Evolutionary conservation across 1,139 yeast genomes (phyloP), one percentile per base, ranked within the genome.

Genomic region (Debaryomyces coudertii): DNA sequence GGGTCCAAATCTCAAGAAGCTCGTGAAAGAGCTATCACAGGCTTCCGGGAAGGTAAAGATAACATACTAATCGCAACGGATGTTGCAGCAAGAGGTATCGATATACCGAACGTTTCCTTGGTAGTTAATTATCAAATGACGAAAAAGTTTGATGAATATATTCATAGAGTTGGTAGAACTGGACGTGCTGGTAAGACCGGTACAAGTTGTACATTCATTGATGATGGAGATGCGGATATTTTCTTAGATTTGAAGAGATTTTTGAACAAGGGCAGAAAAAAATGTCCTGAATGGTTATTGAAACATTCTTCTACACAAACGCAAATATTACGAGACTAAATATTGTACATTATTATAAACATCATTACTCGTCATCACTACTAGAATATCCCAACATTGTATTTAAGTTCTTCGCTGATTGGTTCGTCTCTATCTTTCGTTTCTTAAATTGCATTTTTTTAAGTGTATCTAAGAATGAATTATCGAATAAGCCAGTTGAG

Each of bases 61-160:
- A 83, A 82, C 45, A 72, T 89, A 8, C 70, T 93, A 42, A 85
- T 93, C 27, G 97, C 97, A 8, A 93, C 99, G 0, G 97, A 93
- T 60, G 92, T 93, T 44, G 98, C 98, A 1, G 96, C 97, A 4
- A 82, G 99, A 71, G 99, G 99, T 66, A 84, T 93, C 49, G 98
- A 93, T 66, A 83, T 93, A 14, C 87, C 93, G 0, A 80, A 88
- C 56, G 96, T 93, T 7, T 80, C 95, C 0, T 65, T 92, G 37
- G 98, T 93, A 6, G 67, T 92, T 12, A 93, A 93, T 63, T 90
- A 78, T 60, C 96, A 92, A 58, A 87, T 92, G 95, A 71, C 90
- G 11, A 79, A 76, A 48, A 74, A 76, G 37, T 80, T 90, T 42
- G 97, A 90, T 51, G 92, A 87, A 51, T 93, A 90, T 57, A 82